Evolutionary conservation across 2,329 filamentous ascomycete species (phyloP), one percentile per base, ranked within the genome.

Genomic region (Neopestalotiopsis clavispora): DNA sequence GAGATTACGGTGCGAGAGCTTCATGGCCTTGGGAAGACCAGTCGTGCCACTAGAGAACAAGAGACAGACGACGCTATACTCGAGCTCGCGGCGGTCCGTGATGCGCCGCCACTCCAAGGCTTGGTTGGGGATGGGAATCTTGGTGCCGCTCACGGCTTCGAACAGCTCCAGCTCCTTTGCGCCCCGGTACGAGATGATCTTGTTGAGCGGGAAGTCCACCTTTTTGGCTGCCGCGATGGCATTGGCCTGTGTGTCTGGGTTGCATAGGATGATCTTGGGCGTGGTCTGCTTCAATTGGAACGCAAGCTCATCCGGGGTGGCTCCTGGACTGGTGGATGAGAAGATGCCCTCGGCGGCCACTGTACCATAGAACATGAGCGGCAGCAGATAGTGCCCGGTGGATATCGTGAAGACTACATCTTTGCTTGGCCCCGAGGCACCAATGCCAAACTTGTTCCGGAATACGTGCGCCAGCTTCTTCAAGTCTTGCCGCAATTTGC

Each of bases 381-480:
- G 75, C 60, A 74, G 69, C 72, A 75, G 70, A 30, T 72, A 75
- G 63, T 75, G 68, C 10, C 75, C 75, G 3, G 73, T 72, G 3
- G 74, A 71, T 4, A 76, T 71, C 28, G 70, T 72, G 60, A 74
- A 74, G 20, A 75, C 74, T 9, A 74, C 74, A 52, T 76, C 74
- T 67, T 72, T 69, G 60, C 69, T 65, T 1, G 70, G 67, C 2
- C 73, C 73, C 12, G 70, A 60, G 1, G 72, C 67, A 1, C 75
- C 74, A 10, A 75, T 70, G 13, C 72, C 73, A 63, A 72, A 76
- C 52, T 73, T 71, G 49, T 72, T 17, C 34, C 89, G 85, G 1
- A 92, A 80, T 17, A 87, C 84, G 72, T 88, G 80, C 4, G 88
- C 89, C 20, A 88, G 83, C 3, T 84, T 82, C 71, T 86, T 83